phyloP scores from a whole-genome alignment of 768 basidiomycete species.

The Tubosaeta sp. region DNA sequence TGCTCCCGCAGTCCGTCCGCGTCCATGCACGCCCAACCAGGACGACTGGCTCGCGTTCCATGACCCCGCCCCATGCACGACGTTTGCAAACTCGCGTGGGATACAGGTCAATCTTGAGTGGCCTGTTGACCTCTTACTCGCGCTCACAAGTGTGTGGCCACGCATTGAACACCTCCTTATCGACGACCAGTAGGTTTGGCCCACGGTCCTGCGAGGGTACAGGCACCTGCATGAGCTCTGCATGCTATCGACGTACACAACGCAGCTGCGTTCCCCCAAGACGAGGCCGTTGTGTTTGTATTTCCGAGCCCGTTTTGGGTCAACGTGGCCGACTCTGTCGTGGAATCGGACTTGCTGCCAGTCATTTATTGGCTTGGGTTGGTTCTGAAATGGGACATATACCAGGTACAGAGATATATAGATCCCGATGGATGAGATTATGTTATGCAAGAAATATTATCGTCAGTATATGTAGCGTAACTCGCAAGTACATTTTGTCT shows the following conservation, averaged over 20 bases:
- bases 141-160: constrained; percentile 8
- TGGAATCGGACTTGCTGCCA: neutral
- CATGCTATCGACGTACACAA: constrained; percentile 1
- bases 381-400: neutral
- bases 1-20: neutral
- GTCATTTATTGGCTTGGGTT: neutral
- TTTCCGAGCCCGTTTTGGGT: neutral
- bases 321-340: neutral
- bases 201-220: neutral
- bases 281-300: neutral
- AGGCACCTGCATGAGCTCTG: neutral
- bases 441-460: too few species aligned
- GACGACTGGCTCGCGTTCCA: neutral
- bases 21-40: neutral
- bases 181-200: constrained; percentile 12
- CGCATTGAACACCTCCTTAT: constrained; percentile 1
- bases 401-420: neutral
- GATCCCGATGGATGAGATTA: neutral
- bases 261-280: neutral
- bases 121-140: constrained; percentile 2
- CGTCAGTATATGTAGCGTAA: too few species aligned
- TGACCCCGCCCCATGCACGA: neutral
- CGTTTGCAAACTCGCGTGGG: neutral
- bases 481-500: too few species aligned
- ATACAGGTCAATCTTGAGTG: constrained; percentile 4